Evolutionary conservation across 495 filamentous ascomycete genomes (phyloP), one percentile per base, ranked within the genome.

Genomic region (Penicillium coprophilum): DNA sequence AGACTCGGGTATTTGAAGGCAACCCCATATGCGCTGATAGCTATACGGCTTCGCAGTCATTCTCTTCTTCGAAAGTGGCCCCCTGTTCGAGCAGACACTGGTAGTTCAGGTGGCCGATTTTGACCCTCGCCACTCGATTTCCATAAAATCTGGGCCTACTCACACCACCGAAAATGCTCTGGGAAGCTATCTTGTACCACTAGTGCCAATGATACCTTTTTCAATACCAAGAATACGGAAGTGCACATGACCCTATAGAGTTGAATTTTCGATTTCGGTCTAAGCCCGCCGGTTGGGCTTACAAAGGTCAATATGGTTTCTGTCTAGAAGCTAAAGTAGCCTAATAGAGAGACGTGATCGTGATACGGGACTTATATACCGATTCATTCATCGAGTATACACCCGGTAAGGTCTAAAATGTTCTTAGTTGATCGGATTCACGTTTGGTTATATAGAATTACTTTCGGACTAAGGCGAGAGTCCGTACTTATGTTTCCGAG

Each of bases 151-250:
- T 77, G 73, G 59, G 73, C 71, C 63, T 72, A 69, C 65, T 72
- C 62, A 64, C 73, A 77, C 74, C 71, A 74, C 57, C 63, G 63
- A 63, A 76, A 75, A 61, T 76, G 68, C 39, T 67, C 62, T 58
- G 76, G 61, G 12, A 71, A 63, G 45, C 54, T 38, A 38, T 62
- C 62, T 57, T 44, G 46, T 30, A 45, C 38, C 56, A 53, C 55
- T 59, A 19, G 57, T 57, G 61, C 64, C 66, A 51, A 69, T 63
- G 39, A 72, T 66, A 59, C 57, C 51, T 54, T 70, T 70, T 59
- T 71, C 63, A 61, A 72, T 50, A 65, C 62, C 66, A 55, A 76
- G 67, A 75, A 58, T 71, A 71, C 61, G 66, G 72, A 55, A 77
- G 70, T 58, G 69, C 67, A 57, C 68, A 74, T 19, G 66, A 59